Conservation (phyloP, 257 asterid genomes). For the Scutellaria baicalensis region DNA sequence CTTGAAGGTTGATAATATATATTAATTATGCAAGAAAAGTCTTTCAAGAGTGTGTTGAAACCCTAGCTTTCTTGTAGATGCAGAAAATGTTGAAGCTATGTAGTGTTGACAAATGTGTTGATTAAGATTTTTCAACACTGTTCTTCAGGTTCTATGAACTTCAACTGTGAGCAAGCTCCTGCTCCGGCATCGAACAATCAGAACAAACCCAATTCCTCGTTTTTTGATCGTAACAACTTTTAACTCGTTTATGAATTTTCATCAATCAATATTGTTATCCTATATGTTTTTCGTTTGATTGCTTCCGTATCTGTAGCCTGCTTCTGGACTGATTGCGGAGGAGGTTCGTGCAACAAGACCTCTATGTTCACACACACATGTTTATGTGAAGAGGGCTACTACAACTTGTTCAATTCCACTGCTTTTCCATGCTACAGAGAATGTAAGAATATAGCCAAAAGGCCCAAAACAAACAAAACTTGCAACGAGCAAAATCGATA, state of each 20-base stretch:
- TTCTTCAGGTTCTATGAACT: constrained; percentile 23
- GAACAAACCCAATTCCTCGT: constrained; percentile 22
- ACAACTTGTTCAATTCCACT: constrained; percentile 57
- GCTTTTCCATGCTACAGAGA: constrained; percentile 64
- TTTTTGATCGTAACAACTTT: constrained; percentile 51
- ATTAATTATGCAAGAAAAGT: constrained; percentile 4
- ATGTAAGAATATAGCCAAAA: constrained; percentile 54
- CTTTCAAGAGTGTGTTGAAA: neutral
- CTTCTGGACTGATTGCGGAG: constrained; percentile 73
- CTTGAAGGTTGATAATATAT: neutral
- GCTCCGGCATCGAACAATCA: constrained; percentile 30
- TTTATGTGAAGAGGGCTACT: constrained; percentile 49
- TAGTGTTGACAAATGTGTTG: no score
- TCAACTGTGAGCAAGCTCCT: constrained; percentile 21
- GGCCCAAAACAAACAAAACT: neutral
- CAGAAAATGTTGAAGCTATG: neutral
- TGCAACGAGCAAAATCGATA: neutral
- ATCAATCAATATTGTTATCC: neutral
- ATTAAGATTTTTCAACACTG: no score
- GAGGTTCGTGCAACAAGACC: constrained; percentile 65
- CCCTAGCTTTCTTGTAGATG: neutral
- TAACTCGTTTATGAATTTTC: neutral
- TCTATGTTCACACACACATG: constrained; percentile 49
- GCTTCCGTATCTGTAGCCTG: constrained; percentile 36
- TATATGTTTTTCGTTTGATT: neutral